Evolutionary conservation across 108 stramenopile species (phyloP).

Genomic region (Cylindrotheca closterium): DNA sequence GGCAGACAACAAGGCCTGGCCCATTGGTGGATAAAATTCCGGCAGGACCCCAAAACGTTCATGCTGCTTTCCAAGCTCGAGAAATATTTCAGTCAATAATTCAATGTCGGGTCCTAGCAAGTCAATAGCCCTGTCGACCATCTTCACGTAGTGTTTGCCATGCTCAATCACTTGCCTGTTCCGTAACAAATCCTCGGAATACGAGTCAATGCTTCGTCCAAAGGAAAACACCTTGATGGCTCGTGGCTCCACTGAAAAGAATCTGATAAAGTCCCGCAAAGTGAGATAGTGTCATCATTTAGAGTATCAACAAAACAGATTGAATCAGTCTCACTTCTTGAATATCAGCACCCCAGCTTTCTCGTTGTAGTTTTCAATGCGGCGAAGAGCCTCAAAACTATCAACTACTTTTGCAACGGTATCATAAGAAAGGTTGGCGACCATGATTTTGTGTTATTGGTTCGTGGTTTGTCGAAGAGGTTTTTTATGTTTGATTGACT

Average conservation of each 20-base stretch:
- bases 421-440: neutral
- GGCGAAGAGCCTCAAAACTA: constrained; percentile 21
- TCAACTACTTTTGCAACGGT: constrained; percentile 13
- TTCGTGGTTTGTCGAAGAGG: neutral
- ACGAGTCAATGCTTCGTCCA: neutral
- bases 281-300: neutral
- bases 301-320: neutral
- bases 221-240: constrained; percentile 31
- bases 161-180: constrained; percentile 16
- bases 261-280: too few relatives aligned
- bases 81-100: constrained; percentile 33
- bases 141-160: constrained; percentile 14
- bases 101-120: constrained; percentile 51
- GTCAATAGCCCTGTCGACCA: constrained; percentile 34
- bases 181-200: constrained; percentile 20
- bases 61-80: constrained; percentile 42
- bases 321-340: constrained; percentile 16
- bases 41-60: constrained; percentile 35
- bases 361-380: constrained; percentile 17
- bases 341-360: constrained; percentile 18
- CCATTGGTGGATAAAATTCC: constrained; percentile 43
- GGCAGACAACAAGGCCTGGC: constrained; percentile 32
- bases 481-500: too few relatives aligned
- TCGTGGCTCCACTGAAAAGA: constrained; percentile 27
- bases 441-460: constrained; percentile 5